Evolutionary conservation across 495 filamentous ascomycete genomes (phyloP).

Genomic region (Hyphodiscus hymeniophilus): DNA sequence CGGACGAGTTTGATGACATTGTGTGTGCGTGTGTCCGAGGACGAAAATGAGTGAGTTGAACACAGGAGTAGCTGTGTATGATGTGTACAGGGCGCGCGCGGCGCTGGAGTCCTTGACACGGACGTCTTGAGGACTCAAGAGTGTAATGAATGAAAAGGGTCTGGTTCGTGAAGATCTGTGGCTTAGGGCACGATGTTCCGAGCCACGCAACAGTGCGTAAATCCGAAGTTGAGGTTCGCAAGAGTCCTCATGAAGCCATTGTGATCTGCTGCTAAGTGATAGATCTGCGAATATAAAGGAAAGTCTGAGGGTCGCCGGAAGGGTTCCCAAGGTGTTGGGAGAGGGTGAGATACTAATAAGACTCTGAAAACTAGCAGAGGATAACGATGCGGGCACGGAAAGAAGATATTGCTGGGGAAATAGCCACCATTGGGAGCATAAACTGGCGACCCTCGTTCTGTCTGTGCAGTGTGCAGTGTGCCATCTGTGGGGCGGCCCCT

Average conservation of each 20-base stretch:
- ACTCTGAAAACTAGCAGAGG: background rate
- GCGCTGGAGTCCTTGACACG: too few relatives aligned
- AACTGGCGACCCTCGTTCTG: background rate
- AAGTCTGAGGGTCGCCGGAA: background rate
- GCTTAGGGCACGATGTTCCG: too few relatives aligned
- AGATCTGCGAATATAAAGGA: background rate
- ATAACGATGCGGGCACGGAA: background rate
- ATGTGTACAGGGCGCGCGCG: too few relatives aligned
- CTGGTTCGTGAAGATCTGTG: too few relatives aligned
- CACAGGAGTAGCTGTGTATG: too few relatives aligned
- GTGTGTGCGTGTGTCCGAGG: background rate
- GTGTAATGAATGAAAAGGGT: too few relatives aligned
- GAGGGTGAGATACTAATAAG: conserved; percentile 10
- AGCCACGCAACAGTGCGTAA: too few relatives aligned
- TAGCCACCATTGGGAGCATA: conserved; percentile 1
- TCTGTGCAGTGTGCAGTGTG: too few relatives aligned
- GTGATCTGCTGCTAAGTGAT: background rate
- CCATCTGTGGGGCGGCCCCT: too few relatives aligned
- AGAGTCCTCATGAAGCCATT: background rate
- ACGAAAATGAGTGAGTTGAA: too few relatives aligned
- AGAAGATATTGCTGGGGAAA: conserved; percentile 10
- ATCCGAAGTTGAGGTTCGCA: background rate
- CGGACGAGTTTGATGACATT: conserved; percentile 17
- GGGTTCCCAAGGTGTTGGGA: background rate
- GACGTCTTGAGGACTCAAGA: too few relatives aligned